Conservation (phyloP, 192 early-diverging fungal genomes). For the Coemansia sp. region DNA sequence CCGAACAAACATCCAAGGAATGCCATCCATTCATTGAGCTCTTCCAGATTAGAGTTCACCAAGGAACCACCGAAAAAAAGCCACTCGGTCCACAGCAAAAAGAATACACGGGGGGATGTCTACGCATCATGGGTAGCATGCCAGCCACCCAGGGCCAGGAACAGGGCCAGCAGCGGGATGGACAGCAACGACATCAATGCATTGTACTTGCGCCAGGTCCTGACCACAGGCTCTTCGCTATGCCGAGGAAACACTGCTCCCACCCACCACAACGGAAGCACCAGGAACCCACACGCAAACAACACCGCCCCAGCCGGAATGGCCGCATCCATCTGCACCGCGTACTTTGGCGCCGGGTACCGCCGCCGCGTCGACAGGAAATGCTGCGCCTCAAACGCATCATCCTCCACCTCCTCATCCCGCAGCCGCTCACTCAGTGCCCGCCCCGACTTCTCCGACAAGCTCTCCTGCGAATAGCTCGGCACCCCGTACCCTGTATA, state of each 20-base stretch:
- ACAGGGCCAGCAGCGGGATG: slow-evolving; percentile 40
- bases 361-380: slow-evolving; percentile 33
- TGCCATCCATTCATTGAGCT: no score
- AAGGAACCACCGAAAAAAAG: no score
- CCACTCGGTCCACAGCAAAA: not conserved
- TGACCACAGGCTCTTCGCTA: slow-evolving; percentile 16
- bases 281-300: slow-evolving; percentile 37
- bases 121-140: slow-evolving; percentile 29
- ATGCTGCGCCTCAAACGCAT: slow-evolving; percentile 39
- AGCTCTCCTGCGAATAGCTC: no score
- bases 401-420: slow-evolving; percentile 45
- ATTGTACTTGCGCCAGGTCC: slow-evolving; percentile 50
- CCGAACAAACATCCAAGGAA: no score
- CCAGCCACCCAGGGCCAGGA: slow-evolving; percentile 48
- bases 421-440: slow-evolving; percentile 27
- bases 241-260: slow-evolving; percentile 38
- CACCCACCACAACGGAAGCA: slow-evolving; percentile 49
- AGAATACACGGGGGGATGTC: not conserved
- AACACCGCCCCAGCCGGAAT: slow-evolving; percentile 33
- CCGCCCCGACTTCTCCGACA: not conserved
- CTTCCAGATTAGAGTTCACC: no score
- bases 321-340: slow-evolving; percentile 4
- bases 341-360: slow-evolving; percentile 37
- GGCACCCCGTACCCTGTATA: not conserved
- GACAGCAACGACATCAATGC: slow-evolving; percentile 46